These are phyloP conservation scores for Helicocarpus griseus DNA, from an alignment of 2,329 filamentous ascomycete species.

Conservation along the genomic window DNA sequence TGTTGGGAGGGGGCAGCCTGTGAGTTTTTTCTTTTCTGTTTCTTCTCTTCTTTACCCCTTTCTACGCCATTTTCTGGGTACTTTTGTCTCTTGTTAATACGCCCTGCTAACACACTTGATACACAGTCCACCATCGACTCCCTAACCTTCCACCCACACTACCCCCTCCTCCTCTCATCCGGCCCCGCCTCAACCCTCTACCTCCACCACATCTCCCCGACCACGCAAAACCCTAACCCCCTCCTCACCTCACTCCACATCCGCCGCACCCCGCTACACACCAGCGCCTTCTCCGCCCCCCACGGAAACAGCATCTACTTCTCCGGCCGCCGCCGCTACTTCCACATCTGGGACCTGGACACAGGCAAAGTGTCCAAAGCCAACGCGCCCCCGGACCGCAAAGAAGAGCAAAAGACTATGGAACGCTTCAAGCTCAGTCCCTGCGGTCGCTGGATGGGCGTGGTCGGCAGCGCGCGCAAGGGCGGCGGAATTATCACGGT, in stretches of 20 bases:
- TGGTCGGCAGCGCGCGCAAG: constrained; percentile 70
- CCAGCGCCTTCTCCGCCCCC: constrained; percentile 67
- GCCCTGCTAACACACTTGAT: constrained; percentile 8
- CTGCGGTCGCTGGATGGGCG: constrained; percentile 73
- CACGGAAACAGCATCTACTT: constrained; percentile 74
- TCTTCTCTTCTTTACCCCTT: too few species aligned
- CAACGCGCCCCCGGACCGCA: constrained; percentile 56
- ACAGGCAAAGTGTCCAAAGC: constrained; percentile 77
- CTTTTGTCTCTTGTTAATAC: background rate
- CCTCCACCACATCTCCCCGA: constrained; percentile 81
- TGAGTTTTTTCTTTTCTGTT: constrained; percentile 34
- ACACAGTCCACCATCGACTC: constrained; percentile 61
- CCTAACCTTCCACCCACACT: constrained; percentile 79
- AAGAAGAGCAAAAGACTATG: constrained; percentile 79
- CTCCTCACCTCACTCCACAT: constrained; percentile 84
- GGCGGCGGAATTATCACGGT: constrained; percentile 84
- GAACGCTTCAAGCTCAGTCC: constrained; percentile 83
- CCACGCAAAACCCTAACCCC: constrained; percentile 75
- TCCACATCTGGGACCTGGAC: constrained; percentile 86
- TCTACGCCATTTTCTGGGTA: background rate
- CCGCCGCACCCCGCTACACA: constrained; percentile 71
- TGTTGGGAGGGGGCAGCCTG: constrained; percentile 65
- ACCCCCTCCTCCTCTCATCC: constrained; percentile 81
- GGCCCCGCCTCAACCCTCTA: constrained; percentile 77
- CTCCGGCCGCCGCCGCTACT: constrained; percentile 77